Conservation (phyloP, 1,284 basidiomycete genomes). For the Takashimella koratensis region DNA sequence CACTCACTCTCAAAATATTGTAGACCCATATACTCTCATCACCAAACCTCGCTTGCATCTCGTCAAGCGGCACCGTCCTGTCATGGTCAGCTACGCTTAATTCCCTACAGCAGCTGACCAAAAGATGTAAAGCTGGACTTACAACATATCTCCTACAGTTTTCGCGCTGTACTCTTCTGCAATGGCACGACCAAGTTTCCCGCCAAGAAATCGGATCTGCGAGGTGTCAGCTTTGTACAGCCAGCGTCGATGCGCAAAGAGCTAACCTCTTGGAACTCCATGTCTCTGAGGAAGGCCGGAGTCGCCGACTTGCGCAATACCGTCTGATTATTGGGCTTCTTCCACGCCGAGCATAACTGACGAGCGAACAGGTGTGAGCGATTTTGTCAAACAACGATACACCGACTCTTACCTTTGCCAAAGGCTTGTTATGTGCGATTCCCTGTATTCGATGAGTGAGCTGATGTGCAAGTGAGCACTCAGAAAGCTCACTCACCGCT, state of each 20-base stretch:
- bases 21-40: conserved; percentile 77
- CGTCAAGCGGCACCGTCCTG: conserved; percentile 51
- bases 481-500: conserved; percentile 66
- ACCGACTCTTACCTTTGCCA: conserved; percentile 68
- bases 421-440: conserved; percentile 87
- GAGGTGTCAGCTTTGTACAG: background rate
- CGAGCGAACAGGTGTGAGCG: too few relatives aligned
- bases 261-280: conserved; percentile 79
- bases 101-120: too few relatives aligned
- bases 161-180: conserved; percentile 82
- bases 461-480: background rate
- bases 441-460: conserved; percentile 57
- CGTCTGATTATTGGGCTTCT: conserved; percentile 81
- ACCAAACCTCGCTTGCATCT: conserved; percentile 55
- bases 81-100: conserved; percentile 8
- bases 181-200: conserved; percentile 86
- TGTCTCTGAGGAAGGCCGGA: conserved; percentile 70
- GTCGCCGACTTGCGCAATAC: conserved; percentile 78
- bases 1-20: conserved; percentile 58
- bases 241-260: too few relatives aligned
- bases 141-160: conserved; percentile 86
- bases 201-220: conserved; percentile 92
- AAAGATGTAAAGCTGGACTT: conserved; percentile 30
- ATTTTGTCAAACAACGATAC: too few relatives aligned
- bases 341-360: conserved; percentile 80